Conservation (phyloP, 179 eudicot species). For the Gypsophila paniculata region DNA sequence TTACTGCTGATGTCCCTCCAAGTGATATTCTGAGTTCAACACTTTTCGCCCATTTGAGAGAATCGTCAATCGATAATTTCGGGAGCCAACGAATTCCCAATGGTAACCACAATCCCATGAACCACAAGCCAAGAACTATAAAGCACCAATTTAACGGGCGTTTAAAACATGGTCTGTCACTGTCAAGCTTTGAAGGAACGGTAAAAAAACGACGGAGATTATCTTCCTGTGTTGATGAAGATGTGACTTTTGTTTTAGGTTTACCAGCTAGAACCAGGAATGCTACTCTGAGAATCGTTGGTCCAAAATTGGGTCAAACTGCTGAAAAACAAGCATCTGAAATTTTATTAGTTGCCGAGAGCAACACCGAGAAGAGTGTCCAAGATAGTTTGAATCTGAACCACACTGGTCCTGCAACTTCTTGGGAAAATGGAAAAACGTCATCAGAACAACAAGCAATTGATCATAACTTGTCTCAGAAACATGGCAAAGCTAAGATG, state of each 20-base stretch:
- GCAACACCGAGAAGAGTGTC: conserved; percentile 20
- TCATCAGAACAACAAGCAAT: conserved; percentile 18
- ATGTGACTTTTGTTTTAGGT: conserved; percentile 33
- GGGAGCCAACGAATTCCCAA: too few species aligned
- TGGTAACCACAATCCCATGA: background rate
- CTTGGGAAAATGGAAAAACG: conserved; percentile 13
- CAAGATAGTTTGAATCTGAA: conserved; percentile 2
- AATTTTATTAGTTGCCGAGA: conserved; percentile 17
- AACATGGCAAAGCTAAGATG: conserved; percentile 21
- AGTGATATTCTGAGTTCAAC: background rate
- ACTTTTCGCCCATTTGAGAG: background rate
- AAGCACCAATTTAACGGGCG: conserved; percentile 37
- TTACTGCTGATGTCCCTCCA: background rate
- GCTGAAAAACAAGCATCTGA: conserved; percentile 18
- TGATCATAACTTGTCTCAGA: conserved; percentile 36
- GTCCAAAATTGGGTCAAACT: conserved; percentile 26
- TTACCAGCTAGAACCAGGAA: conserved; percentile 32
- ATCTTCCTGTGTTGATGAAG: conserved; percentile 30
- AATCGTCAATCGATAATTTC: too few species aligned
- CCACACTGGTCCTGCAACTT: background rate
- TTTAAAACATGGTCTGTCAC: conserved; percentile 19
- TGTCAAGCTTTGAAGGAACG: conserved; percentile 19
- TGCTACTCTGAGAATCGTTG: conserved; percentile 9
- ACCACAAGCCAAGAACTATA: conserved; percentile 27
- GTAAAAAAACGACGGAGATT: conserved; percentile 34